phyloP scores from a whole-genome alignment of 1,139 yeast species.

The Blastobotrys malaysiensis region DNA sequence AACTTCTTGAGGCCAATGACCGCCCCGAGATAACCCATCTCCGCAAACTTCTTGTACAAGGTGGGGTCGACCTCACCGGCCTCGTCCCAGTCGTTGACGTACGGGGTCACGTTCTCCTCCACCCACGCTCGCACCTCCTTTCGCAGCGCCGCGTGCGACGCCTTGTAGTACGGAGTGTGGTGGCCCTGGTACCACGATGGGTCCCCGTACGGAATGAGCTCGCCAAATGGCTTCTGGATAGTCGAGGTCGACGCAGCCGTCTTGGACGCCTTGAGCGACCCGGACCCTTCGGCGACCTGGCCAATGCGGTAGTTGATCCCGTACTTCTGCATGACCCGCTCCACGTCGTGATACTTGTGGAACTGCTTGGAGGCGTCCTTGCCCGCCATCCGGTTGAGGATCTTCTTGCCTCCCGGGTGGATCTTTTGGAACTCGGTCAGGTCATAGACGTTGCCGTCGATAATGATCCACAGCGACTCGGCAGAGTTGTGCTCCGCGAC shows the following conservation, averaged over 20 bases:
- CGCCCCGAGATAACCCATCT: constrained; percentile 32
- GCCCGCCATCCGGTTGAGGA: constrained; percentile 76
- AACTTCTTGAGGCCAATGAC: constrained; percentile 31
- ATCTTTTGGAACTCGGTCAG: constrained; percentile 78
- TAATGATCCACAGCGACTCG: constrained; percentile 82
- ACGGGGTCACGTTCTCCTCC: constrained; percentile 36
- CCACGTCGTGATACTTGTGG: constrained; percentile 42
- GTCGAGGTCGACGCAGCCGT: constrained; percentile 14
- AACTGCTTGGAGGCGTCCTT: constrained; percentile 85
- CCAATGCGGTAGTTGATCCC: constrained; percentile 39
- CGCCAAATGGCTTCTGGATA: constrained; percentile 33
- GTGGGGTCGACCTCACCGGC: constrained; percentile 30
- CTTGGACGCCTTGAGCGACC: constrained; percentile 9
- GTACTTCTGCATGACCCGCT: constrained; percentile 36
- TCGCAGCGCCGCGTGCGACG: constrained; percentile 37
- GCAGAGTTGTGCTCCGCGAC: constrained; percentile 71
- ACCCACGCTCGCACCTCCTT: constrained; percentile 38
- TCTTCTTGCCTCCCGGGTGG: constrained; percentile 87
- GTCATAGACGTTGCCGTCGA: constrained; percentile 83
- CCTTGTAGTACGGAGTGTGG: constrained; percentile 38
- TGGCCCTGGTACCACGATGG: constrained; percentile 42
- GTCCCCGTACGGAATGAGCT: constrained; percentile 40
- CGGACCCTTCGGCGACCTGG: constrained; percentile 18
- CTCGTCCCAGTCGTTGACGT: constrained; percentile 41
- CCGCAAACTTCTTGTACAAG: constrained; percentile 32